Conservation (phyloP, 805 yeast genomes). For the Clavispora vitiphila region DNA sequence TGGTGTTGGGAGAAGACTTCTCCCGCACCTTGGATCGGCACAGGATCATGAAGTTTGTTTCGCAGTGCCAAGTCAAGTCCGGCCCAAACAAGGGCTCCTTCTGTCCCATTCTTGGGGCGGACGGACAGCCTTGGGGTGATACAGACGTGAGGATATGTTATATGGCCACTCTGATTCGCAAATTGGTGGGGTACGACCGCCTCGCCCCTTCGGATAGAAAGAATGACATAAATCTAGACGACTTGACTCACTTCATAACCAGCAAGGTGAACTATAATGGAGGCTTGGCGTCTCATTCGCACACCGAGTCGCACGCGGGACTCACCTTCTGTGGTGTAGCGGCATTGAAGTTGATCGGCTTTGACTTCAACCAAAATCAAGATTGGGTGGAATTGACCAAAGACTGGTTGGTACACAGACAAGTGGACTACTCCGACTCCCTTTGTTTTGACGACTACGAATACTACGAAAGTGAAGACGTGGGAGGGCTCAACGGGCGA, state of each 20-base stretch:
- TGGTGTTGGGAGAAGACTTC: conserved; percentile 45
- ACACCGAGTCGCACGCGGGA: conserved; percentile 79
- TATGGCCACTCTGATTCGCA: conserved; percentile 62
- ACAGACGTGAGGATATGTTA: conserved; percentile 70
- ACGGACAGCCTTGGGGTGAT: conserved; percentile 48
- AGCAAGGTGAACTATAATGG: conserved; percentile 48
- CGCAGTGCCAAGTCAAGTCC: conserved; percentile 47
- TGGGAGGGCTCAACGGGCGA: conserved; percentile 84
- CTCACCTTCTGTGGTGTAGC: conserved; percentile 80
- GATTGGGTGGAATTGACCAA: conserved; percentile 31
- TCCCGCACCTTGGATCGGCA: conserved; percentile 29
- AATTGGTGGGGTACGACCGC: conserved; percentile 41
- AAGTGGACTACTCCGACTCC: conserved; percentile 34
- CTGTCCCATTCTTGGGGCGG: conserved; percentile 25
- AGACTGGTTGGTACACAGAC: conserved; percentile 63
- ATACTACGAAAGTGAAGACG: conserved; percentile 42
- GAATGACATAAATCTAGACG: conserved; percentile 39
- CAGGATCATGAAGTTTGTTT: conserved; percentile 53
- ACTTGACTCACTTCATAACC: conserved; percentile 32
- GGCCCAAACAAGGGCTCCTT: conserved; percentile 32
- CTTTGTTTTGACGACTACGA: conserved; percentile 26
- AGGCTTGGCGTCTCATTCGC: conserved; percentile 55
- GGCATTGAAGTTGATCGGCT: conserved; percentile 41
- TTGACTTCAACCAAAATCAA: conserved; percentile 14
- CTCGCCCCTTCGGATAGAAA: conserved; percentile 16